phyloP scores from a whole-genome alignment of 2,329 filamentous ascomycete species.

The Lojkania enalia region DNA sequence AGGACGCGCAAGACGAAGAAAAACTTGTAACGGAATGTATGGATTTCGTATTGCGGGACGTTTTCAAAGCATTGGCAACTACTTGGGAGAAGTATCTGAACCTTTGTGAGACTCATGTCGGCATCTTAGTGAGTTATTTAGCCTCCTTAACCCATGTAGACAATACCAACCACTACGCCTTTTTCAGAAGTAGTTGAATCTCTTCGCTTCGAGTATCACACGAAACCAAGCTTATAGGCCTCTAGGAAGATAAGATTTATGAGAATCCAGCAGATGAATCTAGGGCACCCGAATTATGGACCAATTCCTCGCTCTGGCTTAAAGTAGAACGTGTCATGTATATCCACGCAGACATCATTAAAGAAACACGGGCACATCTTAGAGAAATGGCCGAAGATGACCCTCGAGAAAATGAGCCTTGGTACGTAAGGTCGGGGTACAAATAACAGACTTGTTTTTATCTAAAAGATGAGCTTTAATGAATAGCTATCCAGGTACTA shows the following conservation, averaged over 20 bases:
- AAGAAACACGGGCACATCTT: conserved; percentile 51
- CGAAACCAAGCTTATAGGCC: too few species aligned
- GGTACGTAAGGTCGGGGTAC: too few species aligned
- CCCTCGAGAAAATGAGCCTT: conserved; percentile 40
- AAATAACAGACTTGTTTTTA: too few species aligned
- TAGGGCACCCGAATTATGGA: conserved; percentile 57
- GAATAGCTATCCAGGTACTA: too few species aligned
- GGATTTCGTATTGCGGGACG: conserved; percentile 54
- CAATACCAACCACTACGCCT: too few species aligned
- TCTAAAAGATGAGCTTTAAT: too few species aligned
- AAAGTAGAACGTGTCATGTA: conserved; percentile 57
- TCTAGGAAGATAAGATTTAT: conserved; percentile 55
- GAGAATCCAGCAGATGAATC: conserved; percentile 58
- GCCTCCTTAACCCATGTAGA: too few species aligned
- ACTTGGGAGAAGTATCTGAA: conserved; percentile 53
- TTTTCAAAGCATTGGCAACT: conserved; percentile 53
- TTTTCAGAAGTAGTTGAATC: neutral
- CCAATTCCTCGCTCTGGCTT: conserved; percentile 55
- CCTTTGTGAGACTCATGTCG: conserved; percentile 53
- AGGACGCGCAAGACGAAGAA: conserved; percentile 49
- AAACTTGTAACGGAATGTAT: conserved; percentile 53
- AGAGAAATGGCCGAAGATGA: conserved; percentile 45
- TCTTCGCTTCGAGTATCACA: neutral
- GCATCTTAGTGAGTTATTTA: too few species aligned
- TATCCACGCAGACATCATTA: conserved; percentile 53